A percentile compares a stretch with the other conserved stretches of the same genome.
phyloP scores from a whole-genome alignment of 768 basidiomycete species.

The Tricholoma hemisulphureum region DNA sequence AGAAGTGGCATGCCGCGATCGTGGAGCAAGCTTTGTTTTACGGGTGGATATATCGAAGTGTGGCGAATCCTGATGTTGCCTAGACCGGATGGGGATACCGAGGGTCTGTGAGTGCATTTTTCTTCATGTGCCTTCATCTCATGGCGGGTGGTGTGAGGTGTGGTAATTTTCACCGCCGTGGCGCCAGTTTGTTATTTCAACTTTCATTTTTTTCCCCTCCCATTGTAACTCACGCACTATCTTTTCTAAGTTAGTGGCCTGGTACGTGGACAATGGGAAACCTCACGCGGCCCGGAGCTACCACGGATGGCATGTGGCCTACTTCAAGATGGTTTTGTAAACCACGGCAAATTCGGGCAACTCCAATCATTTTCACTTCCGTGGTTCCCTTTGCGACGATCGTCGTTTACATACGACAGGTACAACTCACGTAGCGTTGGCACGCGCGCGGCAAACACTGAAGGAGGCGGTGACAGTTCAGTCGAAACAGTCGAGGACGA shows the following conservation, averaged over 20 bases:
- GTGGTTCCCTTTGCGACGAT: too few relatives aligned
- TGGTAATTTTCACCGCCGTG: too few relatives aligned
- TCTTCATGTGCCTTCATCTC: neutral
- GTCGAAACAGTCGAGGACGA: constrained; percentile 42
- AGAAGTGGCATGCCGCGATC: constrained; percentile 78
- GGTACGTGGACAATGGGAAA: too few relatives aligned
- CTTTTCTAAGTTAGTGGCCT: too few relatives aligned
- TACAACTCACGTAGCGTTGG: constrained; percentile 73
- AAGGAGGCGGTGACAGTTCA: constrained; percentile 55
- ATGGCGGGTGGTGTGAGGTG: too few relatives aligned
- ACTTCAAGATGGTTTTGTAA: too few relatives aligned
- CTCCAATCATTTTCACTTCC: too few relatives aligned
- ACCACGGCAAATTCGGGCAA: too few relatives aligned
- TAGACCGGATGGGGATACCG: constrained; percentile 51
- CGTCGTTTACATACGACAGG: constrained; percentile 33
- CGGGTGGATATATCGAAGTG: constrained; percentile 81
- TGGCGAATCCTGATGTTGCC: constrained; percentile 56
- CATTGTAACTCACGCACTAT: neutral
- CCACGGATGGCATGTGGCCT: too few relatives aligned
- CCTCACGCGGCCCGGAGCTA: too few relatives aligned
- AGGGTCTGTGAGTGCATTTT: constrained; percentile 42
- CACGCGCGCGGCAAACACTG: constrained; percentile 67
- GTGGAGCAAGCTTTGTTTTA: too few relatives aligned
- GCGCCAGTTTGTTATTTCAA: neutral
- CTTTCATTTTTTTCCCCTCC: neutral